phyloP scores from a whole-genome alignment of 495 filamentous ascomycete genomes.

The Letharia columbiana region DNA sequence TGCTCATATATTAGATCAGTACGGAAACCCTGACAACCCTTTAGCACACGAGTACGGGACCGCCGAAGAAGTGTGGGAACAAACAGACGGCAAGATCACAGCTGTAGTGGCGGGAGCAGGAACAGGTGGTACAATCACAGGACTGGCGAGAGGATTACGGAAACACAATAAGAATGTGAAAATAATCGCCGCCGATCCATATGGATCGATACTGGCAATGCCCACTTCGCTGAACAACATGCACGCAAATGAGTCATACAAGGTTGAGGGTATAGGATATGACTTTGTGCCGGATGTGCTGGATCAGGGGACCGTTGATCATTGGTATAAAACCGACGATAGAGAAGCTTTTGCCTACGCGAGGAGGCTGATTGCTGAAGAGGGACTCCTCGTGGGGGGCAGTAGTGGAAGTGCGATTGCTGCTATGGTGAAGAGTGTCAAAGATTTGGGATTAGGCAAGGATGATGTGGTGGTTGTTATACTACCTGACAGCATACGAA shows the following conservation, averaged over 20 bases:
- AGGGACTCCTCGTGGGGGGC: constrained; percentile 89
- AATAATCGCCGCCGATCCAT: constrained; percentile 84
- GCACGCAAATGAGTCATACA: constrained; percentile 75
- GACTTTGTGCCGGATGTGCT: constrained; percentile 96
- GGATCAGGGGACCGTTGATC: constrained; percentile 70
- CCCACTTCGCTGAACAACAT: constrained; percentile 70
- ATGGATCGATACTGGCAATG: constrained; percentile 78
- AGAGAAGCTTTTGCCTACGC: constrained; percentile 84
- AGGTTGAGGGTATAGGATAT: constrained; percentile 98
- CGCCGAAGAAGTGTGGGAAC: constrained; percentile 91
- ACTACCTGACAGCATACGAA: constrained; percentile 89
- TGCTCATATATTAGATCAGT: constrained; percentile 94
- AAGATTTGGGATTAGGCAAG: constrained; percentile 63
- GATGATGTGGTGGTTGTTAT: constrained; percentile 83
- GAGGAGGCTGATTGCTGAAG: constrained; percentile 82
- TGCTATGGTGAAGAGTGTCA: constrained; percentile 68
- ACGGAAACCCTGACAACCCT: constrained; percentile 85
- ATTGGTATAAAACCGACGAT: constrained; percentile 97
- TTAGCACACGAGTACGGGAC: constrained; percentile 90
- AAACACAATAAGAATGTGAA: constrained; percentile 79
- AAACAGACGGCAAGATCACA: constrained; percentile 77
- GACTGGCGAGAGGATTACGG: constrained; percentile 72
- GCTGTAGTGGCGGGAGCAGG: constrained; percentile 87
- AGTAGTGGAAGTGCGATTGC: constrained; percentile 90
- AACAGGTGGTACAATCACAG: constrained; percentile 92